Evolutionary conservation across 495 filamentous ascomycete genomes (phyloP), one percentile per base, ranked within the genome.

Genomic region (Glutinoglossum americanum): DNA sequence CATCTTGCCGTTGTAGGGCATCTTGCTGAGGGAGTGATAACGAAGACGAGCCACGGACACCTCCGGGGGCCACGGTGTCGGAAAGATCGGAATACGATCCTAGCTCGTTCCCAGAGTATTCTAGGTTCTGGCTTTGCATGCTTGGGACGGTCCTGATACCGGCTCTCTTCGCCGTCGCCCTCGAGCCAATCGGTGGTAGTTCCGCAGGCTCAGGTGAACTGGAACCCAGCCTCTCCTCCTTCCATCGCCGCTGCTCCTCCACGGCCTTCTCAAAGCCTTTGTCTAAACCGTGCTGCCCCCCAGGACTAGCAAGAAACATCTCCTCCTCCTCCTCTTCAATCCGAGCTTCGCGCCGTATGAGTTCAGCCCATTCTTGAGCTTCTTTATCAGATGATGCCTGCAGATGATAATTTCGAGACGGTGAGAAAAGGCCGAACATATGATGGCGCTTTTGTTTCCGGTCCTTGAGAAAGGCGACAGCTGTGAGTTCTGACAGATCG

Each of bases 401-500:
- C 53, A 98, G 83, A 58, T 94, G 88, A 69, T 84, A 94, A 69
- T 94, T 96, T 57, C 83, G 83, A 6, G 87, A 81, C 0, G 89
- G 84, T 10, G 89, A 89, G 66, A 95, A 98, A n/a, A 97, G 73
- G 1, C 85, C 92, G 66, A 97, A 95, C 44, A 94, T 78, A 62
- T 94, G 77, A 33, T 82, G 74, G 32, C 81, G 78, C 60, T 82
- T 83, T 30, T 84, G 82, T 70, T 92, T 93, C 0, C 86, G 81
- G 60, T 95, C 87, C 63, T 85, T 89, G 54, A 96, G 79, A 54
- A 84, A 75, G 0, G 89, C 85, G 33, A 95, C 85, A 3, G 90
- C 90, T 4, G 89, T 95, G 58, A 97, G 76, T 59, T 98, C 92
- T 35, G 86, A 85, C 48, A 96, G 78, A 64, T 79, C 80, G 60